Conservation (phyloP, 306 rosid species). For the Fagus crenata region DNA sequence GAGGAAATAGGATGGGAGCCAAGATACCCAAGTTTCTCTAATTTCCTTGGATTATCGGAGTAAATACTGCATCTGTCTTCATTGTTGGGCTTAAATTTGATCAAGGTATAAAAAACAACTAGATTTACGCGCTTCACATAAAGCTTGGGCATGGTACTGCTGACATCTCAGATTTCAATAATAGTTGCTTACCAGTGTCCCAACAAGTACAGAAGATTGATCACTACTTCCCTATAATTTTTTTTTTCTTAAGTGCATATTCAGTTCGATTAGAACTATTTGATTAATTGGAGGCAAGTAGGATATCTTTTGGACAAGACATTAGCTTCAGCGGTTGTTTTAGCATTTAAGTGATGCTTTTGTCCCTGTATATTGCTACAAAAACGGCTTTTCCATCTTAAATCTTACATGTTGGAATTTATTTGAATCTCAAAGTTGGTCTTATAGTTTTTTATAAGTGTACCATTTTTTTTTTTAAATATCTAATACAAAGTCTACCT, state of each 20-base stretch:
- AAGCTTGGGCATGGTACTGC: constrained; percentile 11
- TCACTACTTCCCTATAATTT: not conserved
- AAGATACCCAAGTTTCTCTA: constrained; percentile 70
- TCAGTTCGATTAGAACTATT: not conserved
- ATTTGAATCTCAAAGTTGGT: not conserved
- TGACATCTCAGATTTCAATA: not conserved
- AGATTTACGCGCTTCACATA: not conserved
- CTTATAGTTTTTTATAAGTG: no score
- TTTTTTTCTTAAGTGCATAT: not conserved
- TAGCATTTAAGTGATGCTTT: not conserved
- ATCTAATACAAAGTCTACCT: no score
- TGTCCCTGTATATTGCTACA: not conserved
- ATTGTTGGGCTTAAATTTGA: not conserved
- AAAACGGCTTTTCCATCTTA: not conserved
- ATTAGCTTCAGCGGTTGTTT: not conserved
- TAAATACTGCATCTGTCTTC: constrained; percentile 5
- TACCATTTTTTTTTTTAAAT: no score
- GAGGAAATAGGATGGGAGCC: constrained; percentile 91
- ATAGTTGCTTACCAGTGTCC: not conserved
- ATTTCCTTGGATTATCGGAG: constrained; percentile 64
- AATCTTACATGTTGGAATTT: not conserved
- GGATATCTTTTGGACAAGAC: not conserved
- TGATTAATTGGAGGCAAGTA: not conserved
- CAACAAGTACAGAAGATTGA: constrained; percentile 7
- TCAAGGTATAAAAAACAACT: not conserved